Evolutionary conservation across 2,329 filamentous ascomycete genomes (phyloP).

Genomic region (Ustilaginoidea virens): DNA sequence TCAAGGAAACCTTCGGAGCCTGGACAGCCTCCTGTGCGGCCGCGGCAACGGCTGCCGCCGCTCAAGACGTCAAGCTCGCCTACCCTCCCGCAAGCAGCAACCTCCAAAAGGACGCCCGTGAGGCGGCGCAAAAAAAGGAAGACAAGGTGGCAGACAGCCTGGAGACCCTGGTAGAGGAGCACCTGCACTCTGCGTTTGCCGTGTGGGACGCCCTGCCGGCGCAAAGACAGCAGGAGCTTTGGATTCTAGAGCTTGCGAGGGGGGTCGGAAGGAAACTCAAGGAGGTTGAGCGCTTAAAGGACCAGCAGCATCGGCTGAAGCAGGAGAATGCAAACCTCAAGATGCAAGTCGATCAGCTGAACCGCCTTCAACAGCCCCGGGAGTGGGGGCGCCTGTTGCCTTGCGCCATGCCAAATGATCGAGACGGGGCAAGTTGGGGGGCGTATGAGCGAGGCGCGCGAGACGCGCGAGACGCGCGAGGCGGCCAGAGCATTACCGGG

Average conservation of each 20-base stretch:
- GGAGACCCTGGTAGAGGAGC: conserved; percentile 54
- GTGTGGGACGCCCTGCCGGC: conserved; percentile 56
- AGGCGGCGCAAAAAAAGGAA: conserved; percentile 30
- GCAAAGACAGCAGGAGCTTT: conserved; percentile 41
- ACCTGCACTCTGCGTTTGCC: conserved; percentile 61
- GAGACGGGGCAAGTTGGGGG: conserved; percentile 28
- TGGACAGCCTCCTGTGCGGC: conserved; percentile 42
- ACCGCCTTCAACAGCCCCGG: conserved; percentile 40
- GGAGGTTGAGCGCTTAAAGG: conserved; percentile 34
- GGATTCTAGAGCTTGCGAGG: conserved; percentile 46
- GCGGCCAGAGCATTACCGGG: not conserved
- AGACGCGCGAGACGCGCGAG: conserved; percentile 15
- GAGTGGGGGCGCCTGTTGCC: conserved; percentile 41
- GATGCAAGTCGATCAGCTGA: conserved; percentile 42
- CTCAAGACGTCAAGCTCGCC: conserved; percentile 32
- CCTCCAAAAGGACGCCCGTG: conserved; percentile 26
- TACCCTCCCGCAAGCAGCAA: conserved; percentile 27
- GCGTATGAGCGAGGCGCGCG: conserved; percentile 30
- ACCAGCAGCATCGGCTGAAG: conserved; percentile 31
- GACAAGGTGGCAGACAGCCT: conserved; percentile 41
- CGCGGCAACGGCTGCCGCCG: conserved; percentile 31
- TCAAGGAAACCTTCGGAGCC: conserved; percentile 49
- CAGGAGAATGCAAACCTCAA: conserved; percentile 44
- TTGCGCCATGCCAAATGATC: conserved; percentile 34
- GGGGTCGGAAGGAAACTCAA: conserved; percentile 41